Base-by-base conservation (phyloP, 1,284 basidiomycete species). In the Malassezia pachydermatis region DNA sequence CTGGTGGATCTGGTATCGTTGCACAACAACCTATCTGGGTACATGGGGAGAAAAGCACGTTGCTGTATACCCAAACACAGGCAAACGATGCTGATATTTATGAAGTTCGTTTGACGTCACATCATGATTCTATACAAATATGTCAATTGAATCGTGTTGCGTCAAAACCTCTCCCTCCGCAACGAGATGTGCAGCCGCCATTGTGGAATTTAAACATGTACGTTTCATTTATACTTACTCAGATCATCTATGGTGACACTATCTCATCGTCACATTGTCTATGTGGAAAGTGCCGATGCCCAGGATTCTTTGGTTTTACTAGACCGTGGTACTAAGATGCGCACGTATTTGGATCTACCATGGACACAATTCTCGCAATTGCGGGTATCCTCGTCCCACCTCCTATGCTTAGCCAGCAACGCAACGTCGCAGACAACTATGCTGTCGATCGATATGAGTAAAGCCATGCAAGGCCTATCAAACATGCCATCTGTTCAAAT, bases 11-110 rank as follows among this genome's bases (percentile, higher is more conserved):
- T 50, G 62, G 57, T 44, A 58, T 63, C 27, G 54, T 70, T 16
- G 48, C 48, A n/a, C 62, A 62, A 14, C 61, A 73, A 35, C 71
- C 75, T 4, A 51, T 66, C 1, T 88, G 85, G 84, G 71, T 48
- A 38, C 41, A 55, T 1, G 34, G 27, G 11, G 47, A 54, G 5
- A 71, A 78, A 45, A 75, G 78, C 16, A 77, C 73, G 1, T 73
- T 88, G n/a, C 63, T 84, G 14, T 86, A 81, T 73, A 79, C 49
- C 5, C 19, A 11, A 16, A 36, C 13, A 14, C 19, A 36, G 6
- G 25, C 19, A 2, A 8, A 24, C 7, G 41, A 19, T 5, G 9
- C 39, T 10, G 37, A 35, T 8, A 16, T 50, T 1, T 36, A 32
- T 14, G 41, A 50, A 22, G 48, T 35, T 28, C n/a, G 17, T 20